These are phyloP conservation scores for Sporisorium scitamineum DNA, from an alignment of 1,284 basidiomycete species.

Conservation along the genomic window DNA sequence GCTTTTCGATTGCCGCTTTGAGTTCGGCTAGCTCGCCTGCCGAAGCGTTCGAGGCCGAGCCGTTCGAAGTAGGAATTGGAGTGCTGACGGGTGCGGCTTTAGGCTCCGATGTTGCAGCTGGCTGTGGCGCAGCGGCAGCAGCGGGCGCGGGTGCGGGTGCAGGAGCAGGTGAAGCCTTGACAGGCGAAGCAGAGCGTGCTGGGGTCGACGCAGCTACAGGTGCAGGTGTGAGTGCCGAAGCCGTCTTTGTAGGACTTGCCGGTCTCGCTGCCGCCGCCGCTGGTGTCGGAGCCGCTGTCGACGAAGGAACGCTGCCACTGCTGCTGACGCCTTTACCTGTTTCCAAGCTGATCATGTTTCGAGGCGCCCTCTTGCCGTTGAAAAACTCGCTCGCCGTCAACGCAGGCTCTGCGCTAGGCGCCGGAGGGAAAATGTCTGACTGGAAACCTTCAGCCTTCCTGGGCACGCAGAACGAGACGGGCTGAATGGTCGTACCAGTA, in stretches of 20 bases:
- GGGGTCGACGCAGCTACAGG: conserved; percentile 12
- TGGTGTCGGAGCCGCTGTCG: not conserved
- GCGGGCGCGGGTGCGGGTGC: conserved; percentile 10
- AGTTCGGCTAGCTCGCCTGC: conserved; percentile 31
- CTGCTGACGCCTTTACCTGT: conserved; percentile 47
- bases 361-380: conserved; percentile 73
- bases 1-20: conserved; percentile 34
- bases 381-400: conserved; percentile 88
- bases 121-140: conserved; percentile 2
- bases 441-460: conserved; percentile 91
- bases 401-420: conserved; percentile 82
- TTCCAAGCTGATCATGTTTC: conserved; percentile 75
- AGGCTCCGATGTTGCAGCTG: conserved; percentile 1
- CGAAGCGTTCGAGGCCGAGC: not conserved
- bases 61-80: not conserved
- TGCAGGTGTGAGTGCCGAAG: conserved; percentile 8
- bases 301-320: conserved; percentile 23
- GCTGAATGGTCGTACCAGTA: conserved; percentile 80
- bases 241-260: conserved; percentile 17
- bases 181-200: conserved; percentile 26
- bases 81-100: conserved; percentile 3
- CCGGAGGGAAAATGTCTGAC: conserved; percentile 93
- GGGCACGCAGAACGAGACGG: conserved; percentile 92
- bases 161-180: conserved; percentile 16
- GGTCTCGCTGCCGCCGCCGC: conserved; percentile 16